Evolutionary conservation across 176 grass and related monocot species (phyloP).

Genomic region (Hyparrhenia diplandra): DNA sequence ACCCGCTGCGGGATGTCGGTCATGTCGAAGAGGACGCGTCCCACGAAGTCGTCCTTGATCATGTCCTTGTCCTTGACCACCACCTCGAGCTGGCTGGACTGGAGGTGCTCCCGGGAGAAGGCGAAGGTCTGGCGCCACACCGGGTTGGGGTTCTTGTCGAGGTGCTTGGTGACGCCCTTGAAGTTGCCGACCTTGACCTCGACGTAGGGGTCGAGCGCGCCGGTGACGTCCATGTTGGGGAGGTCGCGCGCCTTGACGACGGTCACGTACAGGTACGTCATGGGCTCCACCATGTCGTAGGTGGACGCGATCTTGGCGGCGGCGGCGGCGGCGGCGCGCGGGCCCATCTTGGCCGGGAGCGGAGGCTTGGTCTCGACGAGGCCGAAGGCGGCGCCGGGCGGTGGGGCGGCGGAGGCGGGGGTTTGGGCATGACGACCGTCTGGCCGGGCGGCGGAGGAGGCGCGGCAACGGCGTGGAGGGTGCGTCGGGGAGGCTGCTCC

Average conservation of each 20-base stretch:
- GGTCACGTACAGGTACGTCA: conserved; percentile 64
- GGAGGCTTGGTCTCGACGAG: conserved; percentile 39
- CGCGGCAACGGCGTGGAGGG: conserved; percentile 24
- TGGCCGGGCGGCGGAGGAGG: conserved; percentile 36
- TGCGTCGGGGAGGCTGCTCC: not conserved
- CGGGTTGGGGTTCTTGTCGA: conserved; percentile 73
- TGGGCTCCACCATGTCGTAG: conserved; percentile 72
- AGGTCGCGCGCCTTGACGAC: conserved; percentile 82
- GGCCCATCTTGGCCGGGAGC: conserved; percentile 40
- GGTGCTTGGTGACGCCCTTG: conserved; percentile 51
- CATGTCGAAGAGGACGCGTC: conserved; percentile 53
- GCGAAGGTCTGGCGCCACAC: conserved; percentile 78
- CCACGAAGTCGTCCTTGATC: conserved; percentile 64
- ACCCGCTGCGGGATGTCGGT: conserved; percentile 48
- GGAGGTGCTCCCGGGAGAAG: conserved; percentile 60
- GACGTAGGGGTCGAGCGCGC: conserved; percentile 77
- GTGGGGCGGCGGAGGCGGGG: conserved; percentile 1
- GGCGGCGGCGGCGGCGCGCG: not conserved
- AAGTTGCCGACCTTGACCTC: conserved; percentile 85
- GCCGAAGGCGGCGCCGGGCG: conserved; percentile 1
- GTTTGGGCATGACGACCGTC: conserved; percentile 33
- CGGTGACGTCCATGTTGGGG: conserved; percentile 56
- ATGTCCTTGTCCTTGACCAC: conserved; percentile 73
- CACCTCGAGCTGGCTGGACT: conserved; percentile 56
- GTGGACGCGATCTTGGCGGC: conserved; percentile 63